Conservation (phyloP, 495 filamentous ascomycete species). For the Extremus antarcticus region DNA sequence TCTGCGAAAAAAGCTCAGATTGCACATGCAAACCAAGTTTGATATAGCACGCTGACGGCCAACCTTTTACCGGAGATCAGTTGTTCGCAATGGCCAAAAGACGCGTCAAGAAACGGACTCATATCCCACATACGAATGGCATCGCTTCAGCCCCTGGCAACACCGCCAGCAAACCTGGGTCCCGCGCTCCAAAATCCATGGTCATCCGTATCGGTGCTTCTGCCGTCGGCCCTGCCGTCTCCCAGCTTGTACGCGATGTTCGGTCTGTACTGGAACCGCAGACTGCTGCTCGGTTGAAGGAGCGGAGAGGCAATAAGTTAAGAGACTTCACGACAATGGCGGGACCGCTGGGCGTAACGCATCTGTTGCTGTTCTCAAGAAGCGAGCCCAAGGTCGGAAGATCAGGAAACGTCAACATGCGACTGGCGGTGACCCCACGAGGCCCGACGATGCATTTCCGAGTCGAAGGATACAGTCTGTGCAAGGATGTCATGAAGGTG, state of each 20-base stretch:
- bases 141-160: slow-evolving; percentile 36
- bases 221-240: slow-evolving; percentile 84
- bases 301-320: slow-evolving; percentile 80
- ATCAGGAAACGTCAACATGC: slow-evolving; percentile 76
- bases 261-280: slow-evolving; percentile 90
- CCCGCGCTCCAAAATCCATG: slow-evolving; percentile 82
- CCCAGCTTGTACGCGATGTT: slow-evolving; percentile 84
- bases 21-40: neutral
- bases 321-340: slow-evolving; percentile 93
- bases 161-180: slow-evolving; percentile 34
- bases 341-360: slow-evolving; percentile 84
- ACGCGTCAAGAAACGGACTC: slow-evolving; percentile 82
- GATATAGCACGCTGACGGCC: no score
- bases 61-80: neutral
- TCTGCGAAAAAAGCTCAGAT: neutral
- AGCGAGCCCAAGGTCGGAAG: slow-evolving; percentile 37
- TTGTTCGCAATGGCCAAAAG: slow-evolving; percentile 59
- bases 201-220: slow-evolving; percentile 93
- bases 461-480: slow-evolving; percentile 92
- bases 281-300: slow-evolving; percentile 72
- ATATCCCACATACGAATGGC: slow-evolving; percentile 55
- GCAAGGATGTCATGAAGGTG: slow-evolving; percentile 74
- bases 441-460: slow-evolving; percentile 90
- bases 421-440: slow-evolving; percentile 76
- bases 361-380: slow-evolving; percentile 88